Conservation (phyloP, 192 early-diverging fungal species). For the Polychytrium aggregatum region DNA sequence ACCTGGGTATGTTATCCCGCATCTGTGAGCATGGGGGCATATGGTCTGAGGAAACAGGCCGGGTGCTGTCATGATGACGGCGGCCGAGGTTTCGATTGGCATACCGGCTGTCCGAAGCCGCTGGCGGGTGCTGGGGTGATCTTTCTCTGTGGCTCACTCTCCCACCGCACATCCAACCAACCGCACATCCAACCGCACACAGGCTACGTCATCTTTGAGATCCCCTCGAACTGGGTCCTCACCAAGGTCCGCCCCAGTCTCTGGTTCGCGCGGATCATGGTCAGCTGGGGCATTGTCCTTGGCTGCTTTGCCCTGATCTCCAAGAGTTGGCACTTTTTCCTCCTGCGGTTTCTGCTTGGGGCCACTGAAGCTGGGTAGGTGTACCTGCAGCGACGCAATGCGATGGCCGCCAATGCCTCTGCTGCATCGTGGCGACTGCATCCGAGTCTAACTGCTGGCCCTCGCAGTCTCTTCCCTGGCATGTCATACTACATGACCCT, state of each 20-base stretch:
- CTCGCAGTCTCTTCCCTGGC: conserved; percentile 63
- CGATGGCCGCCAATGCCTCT: too few relatives aligned
- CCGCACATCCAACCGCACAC: neutral
- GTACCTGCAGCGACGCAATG: too few relatives aligned
- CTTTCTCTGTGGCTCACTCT: conserved; percentile 28
- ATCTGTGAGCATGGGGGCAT: too few relatives aligned
- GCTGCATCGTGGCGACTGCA: too few relatives aligned
- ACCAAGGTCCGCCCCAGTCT: conserved; percentile 45
- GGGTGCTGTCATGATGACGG: conserved; percentile 10
- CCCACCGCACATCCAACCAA: neutral
- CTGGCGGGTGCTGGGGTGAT: too few relatives aligned
- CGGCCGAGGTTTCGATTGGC: conserved; percentile 42
- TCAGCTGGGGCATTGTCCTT: conserved; percentile 41
- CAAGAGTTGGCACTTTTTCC: conserved; percentile 16
- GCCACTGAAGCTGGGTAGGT: conserved; percentile 55
- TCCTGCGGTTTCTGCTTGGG: conserved; percentile 40
- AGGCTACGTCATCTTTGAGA: conserved; percentile 62
- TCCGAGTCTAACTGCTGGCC: too few relatives aligned
- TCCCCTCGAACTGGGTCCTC: conserved; percentile 67
- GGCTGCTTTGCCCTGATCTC: conserved; percentile 13
- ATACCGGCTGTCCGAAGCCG: conserved; percentile 58
- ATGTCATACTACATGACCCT: conserved; percentile 58
- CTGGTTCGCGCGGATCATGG: conserved; percentile 39
- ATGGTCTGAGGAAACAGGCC: conserved; percentile 5
- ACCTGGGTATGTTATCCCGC: too few relatives aligned